Percentiles rank a stretch among this genome's conserved stretches.
These are phyloP conservation scores for Pouteria campechiana DNA, from an alignment of 179 eudicot species.

Conservation along the genomic window DNA sequence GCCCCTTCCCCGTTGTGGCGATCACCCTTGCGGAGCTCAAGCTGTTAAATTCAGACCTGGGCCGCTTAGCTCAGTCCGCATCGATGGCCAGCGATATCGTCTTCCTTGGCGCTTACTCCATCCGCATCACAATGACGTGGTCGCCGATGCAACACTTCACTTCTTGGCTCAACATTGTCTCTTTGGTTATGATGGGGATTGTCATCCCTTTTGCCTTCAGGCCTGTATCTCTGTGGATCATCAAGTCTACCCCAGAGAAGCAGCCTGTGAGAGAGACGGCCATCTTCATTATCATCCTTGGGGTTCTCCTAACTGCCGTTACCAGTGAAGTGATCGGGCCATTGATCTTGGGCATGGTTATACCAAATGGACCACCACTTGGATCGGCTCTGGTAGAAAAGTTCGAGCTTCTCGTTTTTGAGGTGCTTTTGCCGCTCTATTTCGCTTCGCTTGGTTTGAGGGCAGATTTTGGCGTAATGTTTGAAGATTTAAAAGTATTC, in stretches of 20 bases:
- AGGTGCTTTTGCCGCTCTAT: constrained; percentile 39
- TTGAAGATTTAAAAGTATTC: constrained; percentile 18
- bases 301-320: constrained; percentile 20
- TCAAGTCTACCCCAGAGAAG: constrained; percentile 30
- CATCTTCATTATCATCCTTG: constrained; percentile 16
- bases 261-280: constrained; percentile 28
- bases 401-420: constrained; percentile 42
- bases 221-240: constrained; percentile 36
- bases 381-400: constrained; percentile 35
- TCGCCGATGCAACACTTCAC: constrained; percentile 16
- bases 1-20: constrained; percentile 31
- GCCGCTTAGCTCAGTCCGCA: constrained; percentile 35
- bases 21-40: constrained; percentile 35
- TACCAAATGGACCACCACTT: constrained; percentile 41
- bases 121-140: no score
- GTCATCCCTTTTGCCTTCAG: constrained; percentile 6
- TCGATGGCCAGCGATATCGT: constrained; percentile 26
- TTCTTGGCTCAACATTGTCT: constrained; percentile 13
- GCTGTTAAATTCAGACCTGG: constrained; percentile 31
- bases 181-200: constrained; percentile 18
- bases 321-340: constrained; percentile 32
- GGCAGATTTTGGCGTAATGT: constrained; percentile 23
- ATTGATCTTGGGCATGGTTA: constrained; percentile 21
- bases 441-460: constrained; percentile 30
- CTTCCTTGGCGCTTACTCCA: background rate